Base-by-base conservation (phyloP, 2,329 filamentous ascomycete species). In the Achaetomium macrosporum region DNA sequence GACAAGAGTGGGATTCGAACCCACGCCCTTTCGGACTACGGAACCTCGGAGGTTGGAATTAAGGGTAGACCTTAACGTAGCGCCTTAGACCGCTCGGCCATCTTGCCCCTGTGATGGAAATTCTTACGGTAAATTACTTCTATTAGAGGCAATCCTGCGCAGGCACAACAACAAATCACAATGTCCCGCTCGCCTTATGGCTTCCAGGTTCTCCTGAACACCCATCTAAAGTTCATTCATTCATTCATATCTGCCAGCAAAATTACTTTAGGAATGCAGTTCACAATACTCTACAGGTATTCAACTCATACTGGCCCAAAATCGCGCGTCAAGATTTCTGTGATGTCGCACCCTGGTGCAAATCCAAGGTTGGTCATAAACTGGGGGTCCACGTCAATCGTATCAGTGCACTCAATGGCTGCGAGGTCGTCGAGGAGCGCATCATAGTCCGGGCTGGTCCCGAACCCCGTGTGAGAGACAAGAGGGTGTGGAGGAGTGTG, bases 301-400 rank as follows among this genome's bases (percentile, higher is more conserved):
- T 20, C 43, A 45, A 25, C 54, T 55, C 17, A 65, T 53, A 58
- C 49, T 3, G 54, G 59, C 5, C 71, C 68, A 62, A 71, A 74
- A 25, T 73, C 70, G 25, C 69, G 65, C 48, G 59, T 61, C 39
- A 66, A 50, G 17, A 64, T 58, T 47, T 66, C 70, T 0, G 75
- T 73, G 46, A 84, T 70, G 53, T 82, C 81, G 33, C 78, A 76
- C 25, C 82, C 82, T 0, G 82, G 82, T 1, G 77, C 80, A 63
- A 85, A 84, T 0, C 83, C 83, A 17, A 86, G 70, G 59, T 85
- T 85, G 42, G 80, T 75, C 81, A 85, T 83, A 60, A 85, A 85
- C 57, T 83, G 79, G 2, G 79, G 73, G 57, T 84, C 80, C 12
- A 75, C 73, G 25, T 79, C 77, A 42, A 79, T 67, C 35, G 71